Conservation (phyloP, 2,329 filamentous ascomycete species). For the Botrytis pseudocinerea region DNA sequence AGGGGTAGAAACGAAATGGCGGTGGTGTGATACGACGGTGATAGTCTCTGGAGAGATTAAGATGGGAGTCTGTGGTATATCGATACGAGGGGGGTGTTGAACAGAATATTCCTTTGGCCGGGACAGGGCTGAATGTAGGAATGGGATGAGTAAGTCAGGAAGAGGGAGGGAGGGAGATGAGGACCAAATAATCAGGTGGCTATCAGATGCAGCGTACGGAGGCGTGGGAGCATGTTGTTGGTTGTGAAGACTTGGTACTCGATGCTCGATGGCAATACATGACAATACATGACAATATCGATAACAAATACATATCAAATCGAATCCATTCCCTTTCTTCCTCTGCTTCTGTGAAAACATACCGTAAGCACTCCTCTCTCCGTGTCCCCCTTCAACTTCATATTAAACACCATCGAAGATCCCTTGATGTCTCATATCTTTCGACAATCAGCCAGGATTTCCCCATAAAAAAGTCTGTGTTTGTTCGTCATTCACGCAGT, state of each 20-base stretch:
- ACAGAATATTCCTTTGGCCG: not conserved
- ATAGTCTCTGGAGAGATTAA: not conserved
- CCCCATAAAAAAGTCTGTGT: constrained; percentile 8
- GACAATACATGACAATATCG: not conserved
- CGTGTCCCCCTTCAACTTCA: not conserved
- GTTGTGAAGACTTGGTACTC: not conserved
- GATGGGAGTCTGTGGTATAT: not conserved
- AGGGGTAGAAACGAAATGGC: not conserved
- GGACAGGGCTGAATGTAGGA: not conserved
- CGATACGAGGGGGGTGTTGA: not conserved
- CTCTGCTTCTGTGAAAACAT: not conserved
- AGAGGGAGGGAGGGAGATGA: not conserved
- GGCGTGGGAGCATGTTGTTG: not conserved
- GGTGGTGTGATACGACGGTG: not conserved
- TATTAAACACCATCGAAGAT: not conserved
- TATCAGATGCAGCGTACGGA: no score
- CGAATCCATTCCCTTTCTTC: not conserved
- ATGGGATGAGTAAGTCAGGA: not conserved
- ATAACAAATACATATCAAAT: not conserved
- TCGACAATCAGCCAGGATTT: not conserved
- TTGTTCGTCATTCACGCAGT: not conserved
- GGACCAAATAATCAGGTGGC: not conserved
- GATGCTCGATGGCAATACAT: not conserved
- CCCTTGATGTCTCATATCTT: not conserved
- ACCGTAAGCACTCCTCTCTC: no score